Evolutionary conservation across 2,329 filamentous ascomycete genomes (phyloP).

Genomic region (Sporothrix sp.): DNA sequence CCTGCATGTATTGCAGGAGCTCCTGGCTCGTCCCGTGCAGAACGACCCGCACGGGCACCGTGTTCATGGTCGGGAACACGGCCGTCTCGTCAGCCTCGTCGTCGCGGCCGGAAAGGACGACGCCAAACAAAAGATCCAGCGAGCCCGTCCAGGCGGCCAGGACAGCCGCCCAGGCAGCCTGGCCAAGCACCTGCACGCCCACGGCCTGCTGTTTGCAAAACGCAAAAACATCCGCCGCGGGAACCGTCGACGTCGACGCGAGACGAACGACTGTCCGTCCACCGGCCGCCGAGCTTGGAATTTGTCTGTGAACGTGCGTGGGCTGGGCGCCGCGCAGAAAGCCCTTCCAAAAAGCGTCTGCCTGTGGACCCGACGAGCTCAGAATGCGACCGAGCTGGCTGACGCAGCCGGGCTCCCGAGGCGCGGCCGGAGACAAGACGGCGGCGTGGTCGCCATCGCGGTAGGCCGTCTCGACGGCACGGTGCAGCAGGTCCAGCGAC

Average conservation of each 20-base stretch:
- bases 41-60: constrained; percentile 62
- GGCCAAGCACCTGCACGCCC: constrained; percentile 67
- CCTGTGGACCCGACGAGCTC: constrained; percentile 31
- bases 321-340: constrained; percentile 46
- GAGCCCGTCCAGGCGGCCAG: constrained; percentile 53
- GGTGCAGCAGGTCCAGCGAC: constrained; percentile 66
- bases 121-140: constrained; percentile 72
- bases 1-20: constrained; percentile 65
- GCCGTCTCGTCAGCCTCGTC: constrained; percentile 56
- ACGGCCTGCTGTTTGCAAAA: constrained; percentile 59
- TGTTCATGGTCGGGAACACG: constrained; percentile 89
- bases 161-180: constrained; percentile 65
- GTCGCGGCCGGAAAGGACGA: constrained; percentile 77
- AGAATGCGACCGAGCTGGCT: constrained; percentile 42
- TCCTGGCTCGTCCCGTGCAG: constrained; percentile 57
- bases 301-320: constrained; percentile 20
- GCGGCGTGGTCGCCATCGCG: constrained; percentile 27
- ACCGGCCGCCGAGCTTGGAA: background rate
- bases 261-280: constrained; percentile 27
- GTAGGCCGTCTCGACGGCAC: constrained; percentile 60
- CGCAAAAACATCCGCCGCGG: constrained; percentile 32
- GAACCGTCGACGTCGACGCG: constrained; percentile 36
- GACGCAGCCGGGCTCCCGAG: background rate
- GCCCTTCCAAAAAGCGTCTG: constrained; percentile 59
- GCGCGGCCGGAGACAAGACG: fast-evolving